Evolutionary conservation across 2,329 filamentous ascomycete species (phyloP).

Genomic region (Penicillium digitatum): DNA sequence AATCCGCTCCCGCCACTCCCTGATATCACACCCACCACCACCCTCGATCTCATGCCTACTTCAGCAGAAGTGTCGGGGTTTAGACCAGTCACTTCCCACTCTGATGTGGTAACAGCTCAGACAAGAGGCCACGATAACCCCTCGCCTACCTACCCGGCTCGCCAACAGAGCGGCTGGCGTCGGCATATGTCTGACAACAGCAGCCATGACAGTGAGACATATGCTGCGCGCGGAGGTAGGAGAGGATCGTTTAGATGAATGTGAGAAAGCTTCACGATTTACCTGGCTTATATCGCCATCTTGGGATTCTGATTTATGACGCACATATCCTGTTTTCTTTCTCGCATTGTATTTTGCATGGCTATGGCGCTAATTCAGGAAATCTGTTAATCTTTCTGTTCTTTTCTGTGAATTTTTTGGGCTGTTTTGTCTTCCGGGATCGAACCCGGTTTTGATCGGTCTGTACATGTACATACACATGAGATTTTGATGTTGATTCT

Average conservation of each 20-base stretch:
- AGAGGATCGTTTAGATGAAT: not conserved
- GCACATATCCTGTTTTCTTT: not conserved
- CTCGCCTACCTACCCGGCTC: not conserved
- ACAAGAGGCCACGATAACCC: constrained; percentile 9
- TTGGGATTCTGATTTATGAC: not conserved
- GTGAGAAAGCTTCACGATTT: not conserved
- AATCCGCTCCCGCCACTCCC: constrained; percentile 35
- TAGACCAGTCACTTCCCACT: constrained; percentile 17
- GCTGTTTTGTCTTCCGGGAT: not conserved
- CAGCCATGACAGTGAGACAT: constrained; percentile 9
- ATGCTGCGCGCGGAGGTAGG: not conserved
- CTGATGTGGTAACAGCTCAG: constrained; percentile 25
- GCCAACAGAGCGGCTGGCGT: constrained; percentile 31
- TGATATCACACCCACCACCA: constrained; percentile 23
- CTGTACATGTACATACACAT: constrained; percentile 2
- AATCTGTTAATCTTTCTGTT: not conserved
- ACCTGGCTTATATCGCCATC: not conserved
- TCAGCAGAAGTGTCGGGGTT: constrained; percentile 1
- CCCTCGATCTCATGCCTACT: constrained; percentile 2
- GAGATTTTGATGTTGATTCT: not conserved
- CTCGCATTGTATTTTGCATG: not conserved
- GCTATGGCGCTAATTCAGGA: not conserved
- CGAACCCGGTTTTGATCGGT: not conserved
- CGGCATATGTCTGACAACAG: constrained; percentile 21
- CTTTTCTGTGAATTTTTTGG: not conserved